Conservation (phyloP, 306 rosid genomes). For the Quercus suber region DNA sequence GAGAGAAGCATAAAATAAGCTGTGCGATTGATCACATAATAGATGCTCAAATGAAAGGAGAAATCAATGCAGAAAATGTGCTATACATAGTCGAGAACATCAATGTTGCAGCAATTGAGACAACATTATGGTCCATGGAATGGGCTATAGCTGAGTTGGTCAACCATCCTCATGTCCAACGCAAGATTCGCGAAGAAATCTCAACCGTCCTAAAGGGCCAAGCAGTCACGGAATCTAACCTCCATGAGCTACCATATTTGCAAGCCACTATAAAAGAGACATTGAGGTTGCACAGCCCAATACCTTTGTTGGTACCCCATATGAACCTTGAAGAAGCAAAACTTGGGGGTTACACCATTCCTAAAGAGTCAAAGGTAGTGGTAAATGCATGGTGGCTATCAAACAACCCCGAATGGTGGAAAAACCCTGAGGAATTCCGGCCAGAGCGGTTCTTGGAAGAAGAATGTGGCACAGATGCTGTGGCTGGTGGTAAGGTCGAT, state of each 20-base stretch:
- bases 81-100: constrained; percentile 84
- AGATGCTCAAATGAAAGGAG: constrained; percentile 77
- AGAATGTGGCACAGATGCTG: constrained; percentile 54
- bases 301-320: constrained; percentile 83
- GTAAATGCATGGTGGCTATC: constrained; percentile 94
- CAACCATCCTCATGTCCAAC: constrained; percentile 58
- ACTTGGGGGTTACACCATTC: constrained; percentile 60
- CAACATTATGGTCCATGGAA: constrained; percentile 88
- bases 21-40: constrained; percentile 89
- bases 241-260: constrained; percentile 53
- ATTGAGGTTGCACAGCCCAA: constrained; percentile 68
- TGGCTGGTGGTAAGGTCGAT: constrained; percentile 71
- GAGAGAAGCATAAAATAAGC: constrained; percentile 55
- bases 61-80: constrained; percentile 73
- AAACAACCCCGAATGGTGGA: constrained; percentile 82
- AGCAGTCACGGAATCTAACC: constrained; percentile 62
- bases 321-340: constrained; percentile 87
- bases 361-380: constrained; percentile 76
- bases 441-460: constrained; percentile 82
- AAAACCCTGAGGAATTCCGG: constrained; percentile 61
- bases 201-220: constrained; percentile 49
- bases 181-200: constrained; percentile 62
- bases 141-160: constrained; percentile 92
- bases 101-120: constrained; percentile 75
- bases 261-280: constrained; percentile 82